Conservation (phyloP, 441 rosid species). For the Viola pubescens region DNA sequence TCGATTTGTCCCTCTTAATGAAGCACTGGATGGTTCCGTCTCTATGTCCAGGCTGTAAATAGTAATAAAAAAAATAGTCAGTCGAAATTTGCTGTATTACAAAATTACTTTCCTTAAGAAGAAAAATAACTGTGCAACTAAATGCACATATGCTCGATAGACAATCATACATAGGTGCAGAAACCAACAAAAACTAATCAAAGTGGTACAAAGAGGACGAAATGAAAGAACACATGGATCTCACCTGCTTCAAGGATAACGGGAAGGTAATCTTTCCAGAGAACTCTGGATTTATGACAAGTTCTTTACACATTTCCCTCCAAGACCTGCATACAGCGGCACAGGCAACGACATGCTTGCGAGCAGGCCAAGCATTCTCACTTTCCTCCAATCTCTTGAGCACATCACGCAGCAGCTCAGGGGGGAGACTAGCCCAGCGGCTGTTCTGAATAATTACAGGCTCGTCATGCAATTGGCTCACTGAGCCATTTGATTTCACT, state of each 20-base stretch:
- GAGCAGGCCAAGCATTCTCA: slow-evolving; percentile 84
- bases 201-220: background rate
- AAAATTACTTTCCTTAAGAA: background rate
- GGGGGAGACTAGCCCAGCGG: slow-evolving; percentile 88
- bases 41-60: slow-evolving; percentile 73
- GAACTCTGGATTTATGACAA: slow-evolving; percentile 72
- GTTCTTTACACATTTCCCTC: slow-evolving; percentile 94
- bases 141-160: background rate
- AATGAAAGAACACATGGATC: slow-evolving; percentile 1
- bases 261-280: slow-evolving; percentile 91
- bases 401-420: slow-evolving; percentile 79
- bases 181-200: too few relatives aligned
- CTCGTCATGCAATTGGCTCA: slow-evolving; percentile 58
- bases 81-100: background rate
- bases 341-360: slow-evolving; percentile 82
- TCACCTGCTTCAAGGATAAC: slow-evolving; percentile 84
- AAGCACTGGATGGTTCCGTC: slow-evolving; percentile 86
- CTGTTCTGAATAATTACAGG: slow-evolving; percentile 53
- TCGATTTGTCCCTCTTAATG: slow-evolving; percentile 85
- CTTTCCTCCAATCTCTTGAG: slow-evolving; percentile 88
- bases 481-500: slow-evolving; percentile 77
- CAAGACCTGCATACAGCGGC: slow-evolving; percentile 91
- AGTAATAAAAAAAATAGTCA: slow-evolving; percentile 15
- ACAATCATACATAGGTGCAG: too few relatives aligned
- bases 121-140: background rate